Evolutionary conservation across 106 monocot genomes (phyloP), one percentile per base, ranked within the genome.

Genomic region (Dendrobium officinale): DNA sequence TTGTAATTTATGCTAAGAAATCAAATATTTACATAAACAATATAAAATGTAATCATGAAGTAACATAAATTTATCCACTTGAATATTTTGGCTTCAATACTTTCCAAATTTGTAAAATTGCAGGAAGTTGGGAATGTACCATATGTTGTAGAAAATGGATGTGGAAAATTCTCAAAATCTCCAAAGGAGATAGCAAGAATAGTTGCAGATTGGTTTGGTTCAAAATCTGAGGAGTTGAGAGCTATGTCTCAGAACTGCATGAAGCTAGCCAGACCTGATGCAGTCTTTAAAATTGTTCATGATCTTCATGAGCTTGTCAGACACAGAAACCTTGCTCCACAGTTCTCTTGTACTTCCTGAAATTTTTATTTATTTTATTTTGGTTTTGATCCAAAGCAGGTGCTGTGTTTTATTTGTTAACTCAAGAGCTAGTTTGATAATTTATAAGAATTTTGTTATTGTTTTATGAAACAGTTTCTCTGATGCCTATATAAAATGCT

Each of bases 61-160:
- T 27, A 27, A 27, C 27, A 27, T 27, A 27, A 27, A 27, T 0
- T 27, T 27, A 27, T 0, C 27, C 27, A 27, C 0, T 27, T 27
- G 27, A 27, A 27, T 27, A 0, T 27, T 27, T 27, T 27, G 27
- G 27, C 27, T 27, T 27, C 27, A 27, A 27, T 27, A 27, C 27
- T 27, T 27, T 0, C 27, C 27, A 27, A 27, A 27, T 27, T 27
- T 27, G 8, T 61, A 22, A 61, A 61, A 61, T 78, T 16, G 78
- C 86, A 99, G 99, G 99, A 99, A 90, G 99, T 83, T 41, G 99
- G 99, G n/a, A 99, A 99, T 75, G 99, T 95, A 67, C 95, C 95
- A 22, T 99, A 92, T 54, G 99, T 99, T 1, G 99, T 99, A 26
- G 88, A 95, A 72, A 99, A 95, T 80, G 99, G 99, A 67, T 99